These are phyloP conservation scores for Suillus occidentalis DNA, from an alignment of 768 basidiomycete genomes.

Conservation along the genomic window DNA sequence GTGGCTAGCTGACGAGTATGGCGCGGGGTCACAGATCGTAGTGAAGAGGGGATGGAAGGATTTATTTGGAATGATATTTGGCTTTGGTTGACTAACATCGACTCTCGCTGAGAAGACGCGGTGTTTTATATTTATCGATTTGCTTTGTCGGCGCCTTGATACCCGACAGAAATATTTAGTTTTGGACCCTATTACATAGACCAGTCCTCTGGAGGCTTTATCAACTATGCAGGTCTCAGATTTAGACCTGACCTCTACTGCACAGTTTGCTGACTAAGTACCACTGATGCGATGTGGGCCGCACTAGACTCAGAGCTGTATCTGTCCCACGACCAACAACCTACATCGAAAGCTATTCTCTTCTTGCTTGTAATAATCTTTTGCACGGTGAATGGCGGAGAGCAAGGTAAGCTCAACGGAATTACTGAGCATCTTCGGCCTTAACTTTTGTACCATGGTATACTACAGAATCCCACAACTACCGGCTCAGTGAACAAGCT, in stretches of 20 bases:
- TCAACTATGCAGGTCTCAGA: not conserved
- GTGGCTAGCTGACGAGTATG: conserved; percentile 73
- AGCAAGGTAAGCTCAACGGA: conserved; percentile 3
- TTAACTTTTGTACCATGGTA: not conserved
- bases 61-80: conserved; percentile 43
- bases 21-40: conserved; percentile 39
- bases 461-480: conserved; percentile 23
- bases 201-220: not conserved
- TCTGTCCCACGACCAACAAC: not conserved
- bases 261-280: conserved; percentile 5
- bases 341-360: conserved; percentile 1
- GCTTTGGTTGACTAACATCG: conserved; percentile 32
- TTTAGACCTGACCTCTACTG: not conserved
- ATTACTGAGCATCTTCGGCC: not conserved
- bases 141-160: not conserved
- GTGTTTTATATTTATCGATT: not conserved
- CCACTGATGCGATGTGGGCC: not conserved
- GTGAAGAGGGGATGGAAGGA: conserved; percentile 51
- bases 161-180: not conserved
- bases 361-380: not conserved
- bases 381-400: conserved; percentile 3
- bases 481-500: conserved; percentile 50
- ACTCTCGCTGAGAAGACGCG: not conserved
- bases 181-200: not conserved
- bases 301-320: not conserved